Evolutionary conservation across 2,329 filamentous ascomycete genomes (phyloP).

Genomic region (Tolypocladium cylindrosporum): DNA sequence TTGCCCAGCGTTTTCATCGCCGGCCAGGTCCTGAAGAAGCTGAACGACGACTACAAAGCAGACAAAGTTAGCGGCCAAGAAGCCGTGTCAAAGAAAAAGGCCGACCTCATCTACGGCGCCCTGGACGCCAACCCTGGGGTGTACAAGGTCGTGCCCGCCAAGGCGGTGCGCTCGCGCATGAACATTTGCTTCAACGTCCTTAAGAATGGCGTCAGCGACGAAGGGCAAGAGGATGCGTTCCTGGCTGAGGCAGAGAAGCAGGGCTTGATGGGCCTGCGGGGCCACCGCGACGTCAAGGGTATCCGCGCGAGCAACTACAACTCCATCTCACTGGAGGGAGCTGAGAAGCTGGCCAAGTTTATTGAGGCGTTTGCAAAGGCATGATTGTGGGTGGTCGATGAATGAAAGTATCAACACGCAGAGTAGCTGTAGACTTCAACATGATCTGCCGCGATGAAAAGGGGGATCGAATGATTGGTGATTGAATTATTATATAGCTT

Average conservation of each 20-base stretch:
- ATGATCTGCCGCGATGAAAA: background rate
- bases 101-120: slow-evolving; percentile 62
- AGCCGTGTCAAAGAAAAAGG: slow-evolving; percentile 63
- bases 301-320: slow-evolving; percentile 89
- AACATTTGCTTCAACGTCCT: slow-evolving; percentile 85
- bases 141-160: slow-evolving; percentile 72
- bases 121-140: slow-evolving; percentile 63
- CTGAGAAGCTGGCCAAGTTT: slow-evolving; percentile 57
- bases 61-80: slow-evolving; percentile 70
- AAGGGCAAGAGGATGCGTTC: slow-evolving; percentile 36
- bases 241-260: slow-evolving; percentile 58
- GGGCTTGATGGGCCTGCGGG: slow-evolving; percentile 73
- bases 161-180: slow-evolving; percentile 72
- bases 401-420: background rate
- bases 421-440: background rate
- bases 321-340: slow-evolving; percentile 59
- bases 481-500: background rate
- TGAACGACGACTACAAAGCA: slow-evolving; percentile 51
- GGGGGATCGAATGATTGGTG: background rate
- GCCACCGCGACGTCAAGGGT: slow-evolving; percentile 77
- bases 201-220: slow-evolving; percentile 27
- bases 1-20: slow-evolving; percentile 66
- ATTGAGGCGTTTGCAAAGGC: slow-evolving; percentile 42
- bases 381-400: slow-evolving; percentile 5
- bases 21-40: slow-evolving; percentile 73